These are phyloP conservation scores for Gossypium sturtianum DNA, from an alignment of 345 rosid genomes.

Conservation along the genomic window DNA sequence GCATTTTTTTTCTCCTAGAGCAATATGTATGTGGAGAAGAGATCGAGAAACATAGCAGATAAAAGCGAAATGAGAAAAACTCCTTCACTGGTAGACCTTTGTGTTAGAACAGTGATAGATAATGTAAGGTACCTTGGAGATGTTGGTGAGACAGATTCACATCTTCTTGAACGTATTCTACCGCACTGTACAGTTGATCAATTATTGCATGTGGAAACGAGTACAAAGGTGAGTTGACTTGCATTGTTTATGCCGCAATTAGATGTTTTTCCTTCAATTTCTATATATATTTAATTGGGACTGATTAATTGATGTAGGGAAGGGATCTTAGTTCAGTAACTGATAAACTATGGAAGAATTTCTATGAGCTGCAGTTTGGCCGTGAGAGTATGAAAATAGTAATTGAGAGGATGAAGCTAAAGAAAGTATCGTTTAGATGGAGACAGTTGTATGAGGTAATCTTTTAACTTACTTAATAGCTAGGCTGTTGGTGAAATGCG, in stretches of 20 bases:
- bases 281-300: neutral
- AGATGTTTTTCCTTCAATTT: neutral
- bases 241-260: neutral
- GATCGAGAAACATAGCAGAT: conserved; percentile 9
- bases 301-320: conserved; percentile 38
- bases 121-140: conserved; percentile 72
- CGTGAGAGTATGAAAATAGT: conserved; percentile 26
- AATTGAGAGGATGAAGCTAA: conserved; percentile 53
- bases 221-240: conserved; percentile 42
- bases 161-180: conserved; percentile 67
- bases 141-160: conserved; percentile 74
- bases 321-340: conserved; percentile 81
- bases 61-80: conserved; percentile 21
- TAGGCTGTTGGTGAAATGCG: neutral
- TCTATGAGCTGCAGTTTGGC: conserved; percentile 60
- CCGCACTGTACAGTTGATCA: conserved; percentile 74
- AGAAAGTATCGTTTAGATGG: conserved; percentile 58
- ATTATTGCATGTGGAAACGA: conserved; percentile 63
- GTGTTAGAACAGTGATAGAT: conserved; percentile 48
- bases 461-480: neutral
- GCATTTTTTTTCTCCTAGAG: neutral
- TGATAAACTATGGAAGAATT: conserved; percentile 67
- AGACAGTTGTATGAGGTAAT: conserved; percentile 59
- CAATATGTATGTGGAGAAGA: conserved; percentile 11
- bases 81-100: conserved; percentile 81